Conservation (phyloP, 116 monocot species). For the Posidonia oceanica region DNA sequence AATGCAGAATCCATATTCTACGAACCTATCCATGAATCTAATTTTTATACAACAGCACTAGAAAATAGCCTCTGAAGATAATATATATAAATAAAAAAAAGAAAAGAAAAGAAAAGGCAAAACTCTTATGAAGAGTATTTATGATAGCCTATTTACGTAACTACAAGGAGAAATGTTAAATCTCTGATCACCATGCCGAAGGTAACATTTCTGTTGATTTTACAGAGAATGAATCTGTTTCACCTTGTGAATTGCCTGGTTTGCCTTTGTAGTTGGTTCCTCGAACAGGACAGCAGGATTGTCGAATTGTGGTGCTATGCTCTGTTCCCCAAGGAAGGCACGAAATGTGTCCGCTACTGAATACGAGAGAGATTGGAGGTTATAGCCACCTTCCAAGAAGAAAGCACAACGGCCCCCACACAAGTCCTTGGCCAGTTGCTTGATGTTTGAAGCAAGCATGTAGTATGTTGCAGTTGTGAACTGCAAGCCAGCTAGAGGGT, state of each 20-base stretch:
- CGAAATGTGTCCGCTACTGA: conserved; percentile 76
- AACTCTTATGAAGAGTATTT: no score
- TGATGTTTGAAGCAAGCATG: conserved; percentile 73
- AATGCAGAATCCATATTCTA: no score
- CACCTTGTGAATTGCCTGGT: conserved; percentile 51
- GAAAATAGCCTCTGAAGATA: no score
- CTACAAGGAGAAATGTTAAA: no score
- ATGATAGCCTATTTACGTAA: no score
- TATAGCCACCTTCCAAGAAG: conserved; percentile 90
- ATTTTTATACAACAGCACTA: no score
- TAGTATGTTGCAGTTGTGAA: conserved; percentile 89
- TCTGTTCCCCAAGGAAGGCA: conserved; percentile 74
- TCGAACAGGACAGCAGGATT: conserved; percentile 70
- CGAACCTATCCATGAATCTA: no score
- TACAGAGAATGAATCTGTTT: conserved; percentile 64
- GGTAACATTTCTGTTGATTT: not conserved
- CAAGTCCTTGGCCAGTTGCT: conserved; percentile 73
- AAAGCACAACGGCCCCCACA: conserved; percentile 85
- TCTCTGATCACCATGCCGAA: not conserved
- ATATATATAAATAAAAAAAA: no score
- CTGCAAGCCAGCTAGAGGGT: conserved; percentile 83
- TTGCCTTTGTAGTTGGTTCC: conserved; percentile 63
- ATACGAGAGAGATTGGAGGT: conserved; percentile 78
- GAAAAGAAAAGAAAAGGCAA: no score
- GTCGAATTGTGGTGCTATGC: conserved; percentile 63